Conservation (phyloP, 2,329 filamentous ascomycete genomes). For the Diplodia corticola region DNA sequence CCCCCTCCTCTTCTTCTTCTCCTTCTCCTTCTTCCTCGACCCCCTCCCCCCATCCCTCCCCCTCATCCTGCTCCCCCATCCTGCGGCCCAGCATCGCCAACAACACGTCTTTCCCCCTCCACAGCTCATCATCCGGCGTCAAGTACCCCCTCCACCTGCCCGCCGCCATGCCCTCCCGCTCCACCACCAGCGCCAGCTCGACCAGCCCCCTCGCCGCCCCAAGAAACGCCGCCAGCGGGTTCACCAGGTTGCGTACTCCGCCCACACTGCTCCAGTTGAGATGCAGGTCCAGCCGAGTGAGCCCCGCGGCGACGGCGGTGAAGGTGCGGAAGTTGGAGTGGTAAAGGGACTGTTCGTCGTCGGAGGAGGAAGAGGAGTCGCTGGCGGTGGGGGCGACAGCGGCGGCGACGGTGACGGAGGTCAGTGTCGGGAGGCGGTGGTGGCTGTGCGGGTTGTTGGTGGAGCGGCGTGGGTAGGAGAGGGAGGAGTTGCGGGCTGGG, state of each 20-base stretch:
- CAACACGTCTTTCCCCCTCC: background rate
- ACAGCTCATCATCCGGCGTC: background rate
- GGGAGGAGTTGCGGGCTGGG: no score
- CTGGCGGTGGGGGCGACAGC: background rate
- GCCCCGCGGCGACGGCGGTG: background rate
- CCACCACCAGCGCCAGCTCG: constrained; percentile 4
- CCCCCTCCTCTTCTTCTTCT: background rate
- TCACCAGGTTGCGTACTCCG: background rate
- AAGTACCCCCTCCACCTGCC: background rate
- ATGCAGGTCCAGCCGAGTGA: background rate
- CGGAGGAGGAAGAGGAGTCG: no score
- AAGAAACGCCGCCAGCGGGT: background rate
- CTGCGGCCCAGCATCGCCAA: background rate
- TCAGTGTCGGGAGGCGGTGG: no score
- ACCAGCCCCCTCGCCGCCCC: background rate
- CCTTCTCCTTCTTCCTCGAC: background rate
- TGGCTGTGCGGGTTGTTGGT: no score
- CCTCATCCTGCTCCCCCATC: no score
- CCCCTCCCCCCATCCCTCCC: no score
- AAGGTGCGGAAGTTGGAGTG: background rate
- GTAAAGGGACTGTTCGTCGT: background rate
- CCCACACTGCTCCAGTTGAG: background rate
- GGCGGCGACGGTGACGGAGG: background rate
- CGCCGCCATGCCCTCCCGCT: background rate
- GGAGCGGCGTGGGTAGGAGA: no score